phyloP scores from a whole-genome alignment of 108 stramenopile genomes.

The Fragilariopsis cylindrus region DNA sequence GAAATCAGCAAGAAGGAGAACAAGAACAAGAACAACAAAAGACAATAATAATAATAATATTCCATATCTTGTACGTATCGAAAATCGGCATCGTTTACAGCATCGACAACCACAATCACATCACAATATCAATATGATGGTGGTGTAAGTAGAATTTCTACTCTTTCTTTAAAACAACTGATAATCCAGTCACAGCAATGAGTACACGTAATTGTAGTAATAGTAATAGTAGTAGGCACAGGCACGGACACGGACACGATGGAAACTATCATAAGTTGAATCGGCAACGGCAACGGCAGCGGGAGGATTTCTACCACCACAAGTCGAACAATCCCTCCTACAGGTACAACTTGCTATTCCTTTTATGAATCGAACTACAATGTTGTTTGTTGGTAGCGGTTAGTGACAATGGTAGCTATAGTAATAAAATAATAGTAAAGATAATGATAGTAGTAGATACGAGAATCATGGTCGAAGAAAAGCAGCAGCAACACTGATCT shows the following conservation, averaged over 20 bases:
- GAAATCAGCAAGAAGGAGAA: not conserved
- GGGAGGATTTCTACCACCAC: not conserved
- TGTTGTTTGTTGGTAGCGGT: too few relatives aligned
- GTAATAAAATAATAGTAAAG: too few relatives aligned
- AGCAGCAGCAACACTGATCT: too few relatives aligned
- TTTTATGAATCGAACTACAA: too few relatives aligned
- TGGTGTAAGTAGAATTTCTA: not conserved
- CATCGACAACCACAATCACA: not conserved
- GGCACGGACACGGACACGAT: not conserved
- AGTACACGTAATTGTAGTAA: not conserved
- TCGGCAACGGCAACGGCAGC: not conserved
- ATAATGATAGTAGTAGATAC: too few relatives aligned
- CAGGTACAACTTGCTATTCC: too few relatives aligned
- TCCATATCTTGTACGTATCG: constrained; percentile 1
- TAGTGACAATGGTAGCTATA: too few relatives aligned
- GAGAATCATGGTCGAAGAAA: too few relatives aligned
- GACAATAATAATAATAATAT: not conserved
- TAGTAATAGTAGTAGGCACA: not conserved
- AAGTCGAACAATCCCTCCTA: not conserved
- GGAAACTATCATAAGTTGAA: not conserved
- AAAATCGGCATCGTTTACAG: not conserved
- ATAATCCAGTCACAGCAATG: too few relatives aligned
- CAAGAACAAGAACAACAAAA: too few relatives aligned
- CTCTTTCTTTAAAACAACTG: not conserved
- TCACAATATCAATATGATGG: not conserved